Percentiles rank a stretch among this genome's conserved stretches.
phyloP scores from a whole-genome alignment of 2,329 filamentous ascomycete genomes.

The Paecilomyces variotii region DNA sequence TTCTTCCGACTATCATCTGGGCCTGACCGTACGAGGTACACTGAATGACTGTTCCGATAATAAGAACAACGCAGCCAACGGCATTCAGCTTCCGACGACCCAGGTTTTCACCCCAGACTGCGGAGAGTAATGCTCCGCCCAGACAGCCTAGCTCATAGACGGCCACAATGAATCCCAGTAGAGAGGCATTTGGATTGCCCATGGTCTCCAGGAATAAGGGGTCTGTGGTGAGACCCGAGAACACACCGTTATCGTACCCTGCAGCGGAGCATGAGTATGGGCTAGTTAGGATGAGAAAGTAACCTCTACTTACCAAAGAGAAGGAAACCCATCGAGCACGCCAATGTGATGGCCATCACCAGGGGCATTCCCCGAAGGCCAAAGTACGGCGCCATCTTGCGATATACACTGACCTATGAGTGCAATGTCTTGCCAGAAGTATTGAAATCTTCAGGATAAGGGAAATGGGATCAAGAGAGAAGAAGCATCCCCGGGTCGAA shows the following conservation, averaged over 20 bases:
- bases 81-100: constrained; percentile 1
- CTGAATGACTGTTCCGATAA: constrained; percentile 3
- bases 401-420: neutral
- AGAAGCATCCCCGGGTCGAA: neutral
- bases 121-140: neutral
- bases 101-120: constrained; percentile 1
- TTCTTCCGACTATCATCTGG: constrained; percentile 41
- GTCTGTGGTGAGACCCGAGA: constrained; percentile 9
- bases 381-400: constrained; percentile 7
- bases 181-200: constrained; percentile 6
- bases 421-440: neutral
- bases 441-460: neutral
- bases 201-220: constrained; percentile 6
- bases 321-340: constrained; percentile 7
- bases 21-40: constrained; percentile 11
- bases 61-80: neutral
- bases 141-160: constrained; percentile 5
- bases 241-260: constrained; percentile 10
- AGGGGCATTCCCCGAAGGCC: constrained; percentile 9
- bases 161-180: constrained; percentile 9
- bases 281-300: neutral
- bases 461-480: neutral
- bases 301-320: constrained; percentile 3
- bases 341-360: constrained; percentile 6
- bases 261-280: neutral